Evolutionary conservation across 2,329 filamentous ascomycete species (phyloP), one percentile per base, ranked within the genome.

Genomic region (Nemania sp.): DNA sequence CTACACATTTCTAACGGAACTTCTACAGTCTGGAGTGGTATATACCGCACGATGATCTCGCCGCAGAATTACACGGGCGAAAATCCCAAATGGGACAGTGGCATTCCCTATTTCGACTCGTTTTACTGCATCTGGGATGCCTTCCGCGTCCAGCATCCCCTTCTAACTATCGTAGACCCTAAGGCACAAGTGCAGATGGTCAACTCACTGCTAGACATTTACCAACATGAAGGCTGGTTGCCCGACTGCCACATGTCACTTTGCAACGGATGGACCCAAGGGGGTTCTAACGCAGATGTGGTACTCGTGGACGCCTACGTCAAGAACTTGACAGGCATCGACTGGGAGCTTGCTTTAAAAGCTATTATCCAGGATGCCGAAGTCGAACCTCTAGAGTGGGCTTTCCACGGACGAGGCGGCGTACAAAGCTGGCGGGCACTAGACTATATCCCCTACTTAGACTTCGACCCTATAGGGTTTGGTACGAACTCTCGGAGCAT

Each of bases 191-290:
- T 86, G 0, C 80, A 84, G 64, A 90, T 92, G 85, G 82, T 91
- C 27, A 84, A 88, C 51, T 89, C 87, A 66, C 79, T 92, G 22
- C 81, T 92, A 2, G 89, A 92, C 71, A 90, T 87, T 11, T 92
- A 91, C 74, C 80, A 83, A 54, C 84, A 90, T 74, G 85, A 89
- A 74, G 90, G 90, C 1, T 91, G 87, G 79, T 78, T 92, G 11
- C 90, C 90, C 0, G 90, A 92, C 76, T 92, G 89, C 73, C 86
- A 89, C 62, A 92, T 92, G 89, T 88, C 85, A 20, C 81, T 90
- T 1, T 90, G 86, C 77, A 89, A 89, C 74, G 90, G 90, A 1
- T 90, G 85, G 79, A 90, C 88, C 0, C 89, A 92, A 76, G 89
- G 90, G 5, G 90, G 90, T 1, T 90, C 88, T 0, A 91, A 92